These are phyloP conservation scores for Macrocystidia cucumis DNA, from an alignment of 1,284 basidiomycete species.

Conservation along the genomic window DNA sequence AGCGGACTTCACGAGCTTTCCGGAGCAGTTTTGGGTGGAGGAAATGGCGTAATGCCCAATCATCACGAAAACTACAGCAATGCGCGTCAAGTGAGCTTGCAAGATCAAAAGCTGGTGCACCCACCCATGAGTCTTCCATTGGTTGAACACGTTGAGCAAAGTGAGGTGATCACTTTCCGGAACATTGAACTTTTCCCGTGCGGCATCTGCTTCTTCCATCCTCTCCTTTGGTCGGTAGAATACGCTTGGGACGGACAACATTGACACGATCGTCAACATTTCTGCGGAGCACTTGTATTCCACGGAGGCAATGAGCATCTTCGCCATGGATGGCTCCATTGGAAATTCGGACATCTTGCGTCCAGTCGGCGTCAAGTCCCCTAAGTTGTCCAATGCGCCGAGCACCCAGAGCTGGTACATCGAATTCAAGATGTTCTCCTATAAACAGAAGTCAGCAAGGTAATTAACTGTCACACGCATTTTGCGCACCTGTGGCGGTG, in stretches of 20 bases:
- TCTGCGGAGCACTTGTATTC: conserved; percentile 91
- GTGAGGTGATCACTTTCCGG: conserved; percentile 98
- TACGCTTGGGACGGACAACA: conserved; percentile 96
- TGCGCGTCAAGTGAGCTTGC: conserved; percentile 6
- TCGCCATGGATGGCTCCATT: conserved; percentile 96
- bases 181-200: conserved; percentile 97
- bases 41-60: conserved; percentile 94
- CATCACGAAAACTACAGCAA: conserved; percentile 69
- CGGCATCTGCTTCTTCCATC: conserved; percentile 94
- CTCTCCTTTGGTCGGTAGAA: conserved; percentile 95
- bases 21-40: conserved; percentile 93
- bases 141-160: conserved; percentile 92
- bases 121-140: conserved; percentile 94
- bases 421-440: conserved; percentile 93
- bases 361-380: conserved; percentile 89
- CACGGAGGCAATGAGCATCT: conserved; percentile 96
- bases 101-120: conserved; percentile 16
- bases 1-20: conserved; percentile 94
- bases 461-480: conserved; percentile 42
- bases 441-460: conserved; percentile 33
- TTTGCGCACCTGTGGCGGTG: conserved; percentile 76
- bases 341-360: conserved; percentile 99
- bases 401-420: conserved; percentile 99
- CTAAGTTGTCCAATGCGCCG: conserved; percentile 94
- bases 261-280: conserved; percentile 98